A percentile compares a stretch with the other conserved stretches of the same genome.
Conservation (phyloP, 345 rosid species). For the Acer yangbiense region DNA sequence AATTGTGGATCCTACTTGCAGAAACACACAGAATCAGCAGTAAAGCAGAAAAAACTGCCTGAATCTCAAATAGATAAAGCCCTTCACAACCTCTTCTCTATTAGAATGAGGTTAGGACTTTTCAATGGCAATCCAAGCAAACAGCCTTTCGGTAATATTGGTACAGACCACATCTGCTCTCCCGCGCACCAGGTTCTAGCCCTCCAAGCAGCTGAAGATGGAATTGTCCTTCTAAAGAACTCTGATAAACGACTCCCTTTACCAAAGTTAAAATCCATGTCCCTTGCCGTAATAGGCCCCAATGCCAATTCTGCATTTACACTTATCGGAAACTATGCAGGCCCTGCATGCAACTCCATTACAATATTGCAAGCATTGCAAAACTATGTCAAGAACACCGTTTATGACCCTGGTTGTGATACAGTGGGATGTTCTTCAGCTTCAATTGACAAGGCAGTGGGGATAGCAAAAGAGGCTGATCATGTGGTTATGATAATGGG, state of each 20-base stretch:
- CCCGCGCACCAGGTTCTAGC: conserved; percentile 72
- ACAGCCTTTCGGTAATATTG: conserved; percentile 65
- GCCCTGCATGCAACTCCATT: conserved; percentile 62
- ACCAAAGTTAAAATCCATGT: conserved; percentile 40
- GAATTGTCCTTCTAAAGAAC: conserved; percentile 89
- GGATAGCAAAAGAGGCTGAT: conserved; percentile 56
- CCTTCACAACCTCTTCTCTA: conserved; percentile 69
- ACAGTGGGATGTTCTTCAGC: conserved; percentile 60
- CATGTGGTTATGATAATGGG: conserved; percentile 83
- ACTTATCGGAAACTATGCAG: conserved; percentile 86
- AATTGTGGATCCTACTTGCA: conserved; percentile 77
- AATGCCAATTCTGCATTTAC: conserved; percentile 58
- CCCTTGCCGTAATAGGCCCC: conserved; percentile 86
- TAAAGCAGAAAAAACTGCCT: conserved; percentile 59
- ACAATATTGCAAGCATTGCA: conserved; percentile 63
- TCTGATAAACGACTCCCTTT: conserved; percentile 59
- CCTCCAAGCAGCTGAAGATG: conserved; percentile 83
- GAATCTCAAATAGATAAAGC: conserved; percentile 68
- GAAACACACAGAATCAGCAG: conserved; percentile 65
- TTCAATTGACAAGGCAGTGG: conserved; percentile 53
- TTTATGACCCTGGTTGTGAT: conserved; percentile 65
- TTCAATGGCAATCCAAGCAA: conserved; percentile 68
- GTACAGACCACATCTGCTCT: conserved; percentile 65
- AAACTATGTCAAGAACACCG: conserved; percentile 46
- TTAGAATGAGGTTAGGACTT: conserved; percentile 88